phyloP scores from a whole-genome alignment of 139 green algal species.

The Pleodorina starrii region DNA sequence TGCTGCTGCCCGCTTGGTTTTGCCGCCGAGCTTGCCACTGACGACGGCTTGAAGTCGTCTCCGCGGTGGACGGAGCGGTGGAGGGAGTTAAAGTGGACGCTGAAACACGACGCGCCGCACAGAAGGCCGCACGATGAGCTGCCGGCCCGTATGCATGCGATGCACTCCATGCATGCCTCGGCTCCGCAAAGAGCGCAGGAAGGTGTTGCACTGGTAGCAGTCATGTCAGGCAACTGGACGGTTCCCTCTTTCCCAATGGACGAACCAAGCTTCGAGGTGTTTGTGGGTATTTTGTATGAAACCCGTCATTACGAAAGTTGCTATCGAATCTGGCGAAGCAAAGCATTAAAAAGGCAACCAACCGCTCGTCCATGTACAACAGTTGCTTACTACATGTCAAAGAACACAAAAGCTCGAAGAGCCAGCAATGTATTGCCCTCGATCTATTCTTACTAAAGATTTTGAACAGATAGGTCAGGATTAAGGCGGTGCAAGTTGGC shows the following conservation, averaged over 20 bases:
- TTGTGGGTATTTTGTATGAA: not conserved
- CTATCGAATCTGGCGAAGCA: not conserved
- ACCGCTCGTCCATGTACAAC: too few species aligned
- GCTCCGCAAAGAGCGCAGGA: not conserved
- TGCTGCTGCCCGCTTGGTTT: not conserved
- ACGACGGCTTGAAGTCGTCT: not conserved
- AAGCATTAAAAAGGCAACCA: not conserved
- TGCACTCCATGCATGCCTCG: conserved; percentile 11
- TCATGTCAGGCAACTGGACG: not conserved
- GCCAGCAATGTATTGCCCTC: too few species aligned
- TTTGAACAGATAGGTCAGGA: too few species aligned
- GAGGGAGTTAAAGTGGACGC: not conserved
- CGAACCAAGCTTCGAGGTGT: not conserved
- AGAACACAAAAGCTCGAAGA: too few species aligned
- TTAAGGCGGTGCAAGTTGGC: too few species aligned
- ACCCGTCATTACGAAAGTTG: not conserved
- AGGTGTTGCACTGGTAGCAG: not conserved
- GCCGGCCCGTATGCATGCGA: not conserved
- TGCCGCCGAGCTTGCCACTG: too few species aligned
- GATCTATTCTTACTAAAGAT: too few species aligned
- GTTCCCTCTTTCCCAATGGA: not conserved
- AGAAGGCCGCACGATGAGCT: not conserved
- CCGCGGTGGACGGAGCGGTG: not conserved
- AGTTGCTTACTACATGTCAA: too few species aligned
- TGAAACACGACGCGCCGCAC: not conserved